Base-by-base conservation (phyloP, 2,329 filamentous ascomycete genomes). In the Macrophomina pseudophaseolina region DNA sequence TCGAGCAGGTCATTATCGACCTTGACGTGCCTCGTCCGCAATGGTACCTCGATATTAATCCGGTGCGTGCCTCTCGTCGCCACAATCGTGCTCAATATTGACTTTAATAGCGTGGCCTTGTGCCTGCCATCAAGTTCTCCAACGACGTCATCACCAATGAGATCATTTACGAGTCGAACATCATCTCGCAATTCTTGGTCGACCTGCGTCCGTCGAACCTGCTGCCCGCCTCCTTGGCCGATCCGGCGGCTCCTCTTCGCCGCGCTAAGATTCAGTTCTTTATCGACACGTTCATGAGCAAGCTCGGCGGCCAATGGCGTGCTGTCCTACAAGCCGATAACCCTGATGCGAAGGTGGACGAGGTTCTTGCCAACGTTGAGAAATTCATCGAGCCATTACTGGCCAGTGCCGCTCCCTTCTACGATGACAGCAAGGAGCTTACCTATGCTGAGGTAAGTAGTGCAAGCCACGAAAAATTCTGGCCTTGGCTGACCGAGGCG, bases 1-100 rank as follows among this genome's bases (percentile, higher is more conserved):
- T 87, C 72, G 88, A 91, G 66, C 88, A 92, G 70, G 88, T 91
- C 68, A 86, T 88, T 66, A 91, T 96, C 71, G 90, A 94, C 75
- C 83, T 95, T 54, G 78, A 80, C 71, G 85, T 79, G 9, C 91
- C 92, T 0, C 87, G 92, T 9, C 88, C 90, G 33, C 82, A 86
- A 44, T 91, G 89, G 82, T 95, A 94, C 75, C 85, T 95, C 8
- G 82, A 89, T 62, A 80, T 95, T 75, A 94, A 94, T 80, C 91
- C 91, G 2, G 84, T 84, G 79, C 64, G 77, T 70, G 3, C 8
- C n/a, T 32, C 4, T 23, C 14, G 12, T 33, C 5, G 2, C 8
- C 38, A 5, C 12, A 4, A 28, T 23, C 38, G 6, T 16, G 18
- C 3, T 5, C 35, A 14, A 16, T 14, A 46, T 44, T 42, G 35